Percentiles rank a stretch among this genome's conserved stretches.
Conservation (phyloP, 805 yeast species). For the Saturnispora zaruensis region DNA sequence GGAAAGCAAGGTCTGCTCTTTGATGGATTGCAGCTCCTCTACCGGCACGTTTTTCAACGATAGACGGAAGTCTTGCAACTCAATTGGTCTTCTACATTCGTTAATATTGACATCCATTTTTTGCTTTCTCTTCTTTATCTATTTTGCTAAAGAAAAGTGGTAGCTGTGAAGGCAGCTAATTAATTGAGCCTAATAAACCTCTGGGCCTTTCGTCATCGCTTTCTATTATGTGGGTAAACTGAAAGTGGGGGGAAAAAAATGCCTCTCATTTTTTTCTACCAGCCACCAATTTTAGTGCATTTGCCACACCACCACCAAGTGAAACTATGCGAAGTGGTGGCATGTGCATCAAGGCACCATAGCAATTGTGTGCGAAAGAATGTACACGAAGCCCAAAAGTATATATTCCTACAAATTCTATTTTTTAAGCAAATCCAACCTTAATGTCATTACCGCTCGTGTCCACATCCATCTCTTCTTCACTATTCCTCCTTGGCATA, state of each 20-base stretch:
- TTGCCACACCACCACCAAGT: not conserved
- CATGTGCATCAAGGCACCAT: not conserved
- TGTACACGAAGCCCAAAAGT: too few species aligned
- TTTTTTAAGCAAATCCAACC: too few species aligned
- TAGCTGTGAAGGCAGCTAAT: not conserved
- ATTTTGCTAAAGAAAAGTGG: not conserved
- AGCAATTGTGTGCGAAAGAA: too few species aligned
- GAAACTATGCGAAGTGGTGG: not conserved
- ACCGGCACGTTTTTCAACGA: conserved; percentile 33
- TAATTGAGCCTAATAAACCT: too few species aligned
- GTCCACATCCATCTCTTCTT: too few species aligned
- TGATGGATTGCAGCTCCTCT: conserved; percentile 31
- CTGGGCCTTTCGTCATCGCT: too few species aligned
- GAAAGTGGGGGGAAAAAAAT: not conserved
- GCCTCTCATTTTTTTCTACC: not conserved
- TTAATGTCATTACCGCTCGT: too few species aligned
- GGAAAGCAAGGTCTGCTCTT: conserved; percentile 32
- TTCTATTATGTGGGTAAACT: not conserved
- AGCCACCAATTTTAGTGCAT: not conserved
- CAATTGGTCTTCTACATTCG: conserved; percentile 23
- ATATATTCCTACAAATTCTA: too few species aligned
- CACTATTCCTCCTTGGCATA: too few species aligned
- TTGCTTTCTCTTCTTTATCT: too few species aligned
- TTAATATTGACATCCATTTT: not conserved
- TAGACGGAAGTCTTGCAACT: conserved; percentile 23